Base-by-base conservation (phyloP, 257 asterid genomes). In the Scutellaria baicalensis region DNA sequence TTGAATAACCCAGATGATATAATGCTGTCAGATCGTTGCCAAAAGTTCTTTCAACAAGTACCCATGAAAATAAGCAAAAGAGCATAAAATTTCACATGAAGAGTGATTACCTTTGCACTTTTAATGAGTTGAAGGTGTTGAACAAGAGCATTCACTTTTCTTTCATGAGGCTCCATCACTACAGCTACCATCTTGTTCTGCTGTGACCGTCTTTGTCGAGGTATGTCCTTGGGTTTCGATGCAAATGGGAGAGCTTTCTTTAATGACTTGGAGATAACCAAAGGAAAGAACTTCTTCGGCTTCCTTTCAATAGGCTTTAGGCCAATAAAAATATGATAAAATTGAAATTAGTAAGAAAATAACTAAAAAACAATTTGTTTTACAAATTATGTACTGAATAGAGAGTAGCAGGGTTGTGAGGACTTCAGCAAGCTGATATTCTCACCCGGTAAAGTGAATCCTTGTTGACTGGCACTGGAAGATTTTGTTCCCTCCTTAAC, bases 401-500 rank as follows among this genome's bases (percentile, higher is more conserved):
- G 40, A 42, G 18, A 12, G 13, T 14, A 36, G 9, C 3, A 16
- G 23, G 23, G 48, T 35, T 18, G 42, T 16, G 36, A 50, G 18
- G 10, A 36, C 36, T 48, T n/a, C 12, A 55, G 64, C 9, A 14
- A 35, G 31, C n/a, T n/a, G 6, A 16, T 43, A 17, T 49, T 65
- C 79, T 65, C 71, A 90, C 98, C 92, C 73, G 82, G 82, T 93
- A 93, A 42, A 89, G 77, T 56, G 99, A 93, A 82, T 91, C 97
- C 83, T 84, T 89, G 84, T 89, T 89, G 73, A 91, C 90, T 35
- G 97, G 93, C 35, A 86, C 83, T 4, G 88, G 85, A 68, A 93
- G 79, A 64, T 81, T 84, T 27, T 77, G 85, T 56, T 87, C 97
- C 80, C 86, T 89, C 84, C 99, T 84, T 39, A 93, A 71, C 73